Evolutionary conservation across 192 early-diverging fungal genomes (phyloP), one percentile per base, ranked within the genome.

Genomic region (Coemansia sp.): DNA sequence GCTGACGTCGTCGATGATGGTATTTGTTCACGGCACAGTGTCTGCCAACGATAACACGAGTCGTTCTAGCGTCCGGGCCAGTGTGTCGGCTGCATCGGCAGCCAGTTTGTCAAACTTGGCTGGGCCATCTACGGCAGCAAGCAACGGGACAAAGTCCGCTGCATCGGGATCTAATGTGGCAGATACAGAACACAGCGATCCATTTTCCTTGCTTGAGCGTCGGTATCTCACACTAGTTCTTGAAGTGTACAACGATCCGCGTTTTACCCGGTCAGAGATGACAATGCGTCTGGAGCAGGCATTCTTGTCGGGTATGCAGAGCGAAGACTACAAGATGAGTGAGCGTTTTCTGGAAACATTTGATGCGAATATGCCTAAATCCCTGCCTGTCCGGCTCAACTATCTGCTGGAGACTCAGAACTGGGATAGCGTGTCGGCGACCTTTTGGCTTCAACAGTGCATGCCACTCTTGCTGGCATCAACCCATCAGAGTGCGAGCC

Each of bases 361-460:
- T 63, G 89, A 98, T 55, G 70, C 88, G 12, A 94, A 91, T 67
- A 86, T 96, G 63, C 85, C 87, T 20, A 84, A 84, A 7, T 76
- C 86, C 1, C 71, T 96, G n/a, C 79, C 86, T 58, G 85, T 85
- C 22, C 84, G 98, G 6, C 80, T 99, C 13, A 91, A 90, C 44
- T 99, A 99, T 68, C 77, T 98, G 20, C 72, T 99, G 39, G 89
- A 89, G 39, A 88, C 93, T 11, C 98, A 99, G 75, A 98, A 93
- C 65, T 99, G 98, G 98, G 96, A 98, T 55, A 90, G 84, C 58
- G 85, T 99, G 11, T 85, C 87, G 0, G 79, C 83, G 49, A 87
- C 89, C 13, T 99, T 95, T 69, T 99, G 96, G 95, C 82, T 98
- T 39, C 90, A 92, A 61, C 97, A 98, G 63, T 93, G 95, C 0